phyloP scores from a whole-genome alignment of 495 filamentous ascomycete species.

The Daldinia bambusicola region DNA sequence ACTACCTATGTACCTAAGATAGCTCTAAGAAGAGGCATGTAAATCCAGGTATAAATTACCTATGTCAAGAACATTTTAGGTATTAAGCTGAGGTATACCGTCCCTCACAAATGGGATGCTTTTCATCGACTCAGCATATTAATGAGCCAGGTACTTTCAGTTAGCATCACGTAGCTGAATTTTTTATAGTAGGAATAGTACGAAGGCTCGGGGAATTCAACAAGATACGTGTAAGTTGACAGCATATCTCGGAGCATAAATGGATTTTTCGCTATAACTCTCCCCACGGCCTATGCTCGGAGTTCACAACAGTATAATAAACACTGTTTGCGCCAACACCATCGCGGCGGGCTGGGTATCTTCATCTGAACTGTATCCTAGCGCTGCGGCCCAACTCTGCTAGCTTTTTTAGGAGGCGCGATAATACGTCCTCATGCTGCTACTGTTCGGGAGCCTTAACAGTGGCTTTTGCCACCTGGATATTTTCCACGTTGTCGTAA shows the following conservation, averaged over 20 bases:
- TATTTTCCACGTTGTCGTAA: constrained; percentile 4
- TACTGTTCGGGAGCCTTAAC: neutral
- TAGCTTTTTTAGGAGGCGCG: neutral
- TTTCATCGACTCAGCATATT: too few relatives aligned
- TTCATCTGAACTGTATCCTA: constrained; percentile 25
- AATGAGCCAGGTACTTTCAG: neutral
- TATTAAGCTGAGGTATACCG: too few relatives aligned
- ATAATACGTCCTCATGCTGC: constrained; percentile 10
- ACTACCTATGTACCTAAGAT: too few relatives aligned
- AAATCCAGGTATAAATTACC: neutral
- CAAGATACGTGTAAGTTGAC: neutral
- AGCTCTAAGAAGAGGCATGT: neutral
- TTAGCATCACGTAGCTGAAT: neutral
- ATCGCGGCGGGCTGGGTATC: constrained; percentile 39
- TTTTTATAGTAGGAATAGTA: neutral
- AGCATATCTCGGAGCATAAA: neutral
- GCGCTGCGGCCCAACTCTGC: constrained; percentile 7
- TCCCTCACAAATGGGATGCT: too few relatives aligned
- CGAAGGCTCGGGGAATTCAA: neutral
- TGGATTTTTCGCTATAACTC: neutral
- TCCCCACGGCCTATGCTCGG: neutral
- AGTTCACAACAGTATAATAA: neutral
- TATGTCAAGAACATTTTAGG: too few relatives aligned
- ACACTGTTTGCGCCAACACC: constrained; percentile 8
- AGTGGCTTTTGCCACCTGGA: neutral